Evolutionary conservation across 768 basidiomycete species (phyloP), one percentile per base, ranked within the genome.

Genomic region (Xerocomellus amylosporus): DNA sequence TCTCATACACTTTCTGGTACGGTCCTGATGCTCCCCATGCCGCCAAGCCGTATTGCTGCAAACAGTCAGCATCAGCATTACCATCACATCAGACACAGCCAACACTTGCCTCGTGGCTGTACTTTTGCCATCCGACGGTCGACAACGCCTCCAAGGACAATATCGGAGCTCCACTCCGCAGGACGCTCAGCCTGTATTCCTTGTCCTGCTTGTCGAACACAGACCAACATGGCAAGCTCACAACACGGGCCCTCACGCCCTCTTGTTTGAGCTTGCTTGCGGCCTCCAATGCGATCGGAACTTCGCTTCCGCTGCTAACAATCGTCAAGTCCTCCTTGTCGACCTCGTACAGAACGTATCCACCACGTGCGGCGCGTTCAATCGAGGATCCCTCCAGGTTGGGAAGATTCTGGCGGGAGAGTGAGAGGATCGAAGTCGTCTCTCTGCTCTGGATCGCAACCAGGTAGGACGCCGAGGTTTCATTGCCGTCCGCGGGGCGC

Each of bases 401-500:
- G 47, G 94, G 94, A 36, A 98, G 81, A 77, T 93, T 94, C 76
- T 96, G 90, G 39, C 90, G 84, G 50, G 92, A 91, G 52, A 90
- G 81, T 5, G 85, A 87, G 54, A 93, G 76, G 61, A 95, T 79
- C 24, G 93, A 93, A 28, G 94, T 93, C 2, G 91, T 95, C 63
- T 77, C 73, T 58, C 73, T 81, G 57, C 90, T 86, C 59, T 80
- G 78, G 63, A 98, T 72, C 43, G 93, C 88, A 53, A 87, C 83
- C 56, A 83, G 71, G 78, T 97, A 97, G 17, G 94, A 82, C 20
- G 94, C 94, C 20, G 91, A 93, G n/a, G 92, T 94, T 78, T 98
- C 95, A 71, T 97, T 96, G 33, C 95, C 94, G 69, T 97, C 93
- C 26, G 93, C 92, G 6, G 91, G 91, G 56, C 91, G 87, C 88